Evolutionary conservation across 257 asterid genomes (phyloP).

Genomic region (Eucommia ulmoides): DNA sequence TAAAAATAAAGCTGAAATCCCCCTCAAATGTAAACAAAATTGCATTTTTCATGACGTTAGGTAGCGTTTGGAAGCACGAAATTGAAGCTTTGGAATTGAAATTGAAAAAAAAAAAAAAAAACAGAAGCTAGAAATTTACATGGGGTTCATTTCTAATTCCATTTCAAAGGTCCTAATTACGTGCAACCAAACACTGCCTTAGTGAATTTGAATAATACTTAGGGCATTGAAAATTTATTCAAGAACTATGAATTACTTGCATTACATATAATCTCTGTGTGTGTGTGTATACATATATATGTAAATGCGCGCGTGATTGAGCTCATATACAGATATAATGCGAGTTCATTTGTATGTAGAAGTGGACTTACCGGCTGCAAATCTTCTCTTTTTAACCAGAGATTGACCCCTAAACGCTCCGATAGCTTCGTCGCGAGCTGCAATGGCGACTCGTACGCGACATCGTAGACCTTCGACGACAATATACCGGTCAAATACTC

Average conservation of each 20-base stretch:
- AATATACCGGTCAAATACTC: constrained; percentile 75
- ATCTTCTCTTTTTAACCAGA: constrained; percentile 94
- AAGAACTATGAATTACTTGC: not conserved
- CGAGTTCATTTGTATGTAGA: not conserved
- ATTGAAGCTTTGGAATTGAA: no score
- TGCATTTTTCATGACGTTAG: no score
- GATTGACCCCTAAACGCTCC: constrained; percentile 48
- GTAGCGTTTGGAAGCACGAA: no score
- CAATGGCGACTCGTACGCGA: constrained; percentile 77
- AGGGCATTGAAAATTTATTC: not conserved
- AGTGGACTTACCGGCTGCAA: constrained; percentile 62
- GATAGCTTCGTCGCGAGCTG: constrained; percentile 73
- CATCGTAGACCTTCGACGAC: constrained; percentile 86
- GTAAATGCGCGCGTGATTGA: no score
- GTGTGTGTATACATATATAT: not conserved
- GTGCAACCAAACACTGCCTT: not conserved
- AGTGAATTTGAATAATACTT: no score
- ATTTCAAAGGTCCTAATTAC: no score
- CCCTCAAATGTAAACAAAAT: no score
- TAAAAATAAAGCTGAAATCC: no score
- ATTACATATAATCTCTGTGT: not conserved
- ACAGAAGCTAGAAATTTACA: no score
- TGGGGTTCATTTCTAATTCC: no score
- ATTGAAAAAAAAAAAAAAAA: no score
- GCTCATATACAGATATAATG: not conserved